A percentile compares a stretch with the other conserved stretches of the same genome.
phyloP scores from a whole-genome alignment of 805 yeast species.

The Ogataea methylovora region DNA sequence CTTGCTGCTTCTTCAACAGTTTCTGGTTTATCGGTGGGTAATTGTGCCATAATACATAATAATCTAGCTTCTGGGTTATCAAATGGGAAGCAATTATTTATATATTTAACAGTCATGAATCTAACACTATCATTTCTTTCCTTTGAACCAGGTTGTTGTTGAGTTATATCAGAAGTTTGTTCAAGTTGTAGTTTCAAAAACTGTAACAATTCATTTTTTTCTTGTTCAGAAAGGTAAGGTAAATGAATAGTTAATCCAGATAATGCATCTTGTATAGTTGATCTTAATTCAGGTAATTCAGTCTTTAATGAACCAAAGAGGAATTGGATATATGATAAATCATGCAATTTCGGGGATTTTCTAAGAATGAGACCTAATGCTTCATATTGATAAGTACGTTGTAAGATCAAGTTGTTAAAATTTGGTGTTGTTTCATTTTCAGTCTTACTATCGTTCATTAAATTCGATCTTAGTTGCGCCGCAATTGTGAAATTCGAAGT shows the following conservation, averaged over 20 bases:
- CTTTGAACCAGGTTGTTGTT: too few species aligned
- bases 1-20: constrained; percentile 70
- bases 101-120: constrained; percentile 56
- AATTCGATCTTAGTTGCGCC: constrained; percentile 41
- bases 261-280: constrained; percentile 66
- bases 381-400: constrained; percentile 66
- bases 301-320: constrained; percentile 61
- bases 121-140: constrained; percentile 42
- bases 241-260: constrained; percentile 49
- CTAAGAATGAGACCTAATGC: constrained; percentile 62
- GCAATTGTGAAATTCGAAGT: constrained; percentile 39
- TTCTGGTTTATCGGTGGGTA: constrained; percentile 51
- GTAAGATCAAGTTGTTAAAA: constrained; percentile 25
- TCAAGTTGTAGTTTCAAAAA: constrained; percentile 21
- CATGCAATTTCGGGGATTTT: constrained; percentile 35
- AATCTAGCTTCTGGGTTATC: constrained; percentile 59
- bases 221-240: constrained; percentile 26
- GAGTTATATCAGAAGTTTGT: too few species aligned
- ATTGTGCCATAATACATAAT: constrained; percentile 56
- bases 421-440: constrained; percentile 20
- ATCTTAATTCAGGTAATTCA: constrained; percentile 54
- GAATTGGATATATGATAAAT: constrained; percentile 51
- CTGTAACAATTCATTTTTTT: constrained; percentile 35
- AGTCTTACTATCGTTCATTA: constrained; percentile 25
- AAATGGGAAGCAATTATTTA: constrained; percentile 60